A percentile compares a stretch with the other conserved stretches of the same genome.
phyloP scores from a whole-genome alignment of 2,329 filamentous ascomycete genomes.

The Geosmithia putterillii region DNA sequence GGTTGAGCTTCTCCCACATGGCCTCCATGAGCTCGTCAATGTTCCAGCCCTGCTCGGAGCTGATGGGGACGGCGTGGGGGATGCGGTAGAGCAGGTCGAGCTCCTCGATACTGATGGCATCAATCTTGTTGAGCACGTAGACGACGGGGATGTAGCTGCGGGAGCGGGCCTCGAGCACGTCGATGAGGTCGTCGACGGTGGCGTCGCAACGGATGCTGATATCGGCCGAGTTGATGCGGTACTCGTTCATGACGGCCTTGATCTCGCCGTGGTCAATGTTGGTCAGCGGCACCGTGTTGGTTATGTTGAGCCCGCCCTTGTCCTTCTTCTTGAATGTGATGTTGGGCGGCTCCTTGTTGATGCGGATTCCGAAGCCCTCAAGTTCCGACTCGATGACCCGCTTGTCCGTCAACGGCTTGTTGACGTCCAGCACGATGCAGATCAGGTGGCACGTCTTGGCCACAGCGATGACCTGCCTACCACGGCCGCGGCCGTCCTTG shows the following conservation, averaged over 20 bases:
- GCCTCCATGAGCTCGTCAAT: slow-evolving; percentile 90
- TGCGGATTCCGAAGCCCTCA: slow-evolving; percentile 93
- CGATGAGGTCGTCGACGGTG: slow-evolving; percentile 93
- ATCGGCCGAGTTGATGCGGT: slow-evolving; percentile 91
- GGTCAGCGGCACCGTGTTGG: slow-evolving; percentile 80
- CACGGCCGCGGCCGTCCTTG: slow-evolving; percentile 94
- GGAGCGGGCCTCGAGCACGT: slow-evolving; percentile 86
- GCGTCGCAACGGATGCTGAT: slow-evolving; percentile 97
- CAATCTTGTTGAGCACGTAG: slow-evolving; percentile 98
- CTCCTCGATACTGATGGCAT: slow-evolving; percentile 95
- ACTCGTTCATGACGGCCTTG: slow-evolving; percentile 94
- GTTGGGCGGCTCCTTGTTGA: slow-evolving; percentile 95
- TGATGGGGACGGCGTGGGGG: slow-evolving; percentile 93
- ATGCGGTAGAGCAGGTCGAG: slow-evolving; percentile 93
- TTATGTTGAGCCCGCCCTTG: slow-evolving; percentile 92
- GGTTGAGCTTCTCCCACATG: slow-evolving; percentile 96
- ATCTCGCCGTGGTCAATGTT: slow-evolving; percentile 96
- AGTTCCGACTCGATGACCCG: slow-evolving; percentile 87
- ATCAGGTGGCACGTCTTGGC: slow-evolving; percentile 98
- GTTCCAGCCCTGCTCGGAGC: slow-evolving; percentile 96
- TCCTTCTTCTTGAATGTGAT: slow-evolving; percentile 99
- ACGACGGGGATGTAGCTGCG: slow-evolving; percentile 97
- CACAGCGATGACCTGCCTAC: slow-evolving; percentile 95
- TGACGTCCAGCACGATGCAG: slow-evolving; percentile 96
- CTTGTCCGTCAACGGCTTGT: slow-evolving; percentile 96